Conservation (phyloP, 768 basidiomycete species). For the Agaricus subrufescens region DNA sequence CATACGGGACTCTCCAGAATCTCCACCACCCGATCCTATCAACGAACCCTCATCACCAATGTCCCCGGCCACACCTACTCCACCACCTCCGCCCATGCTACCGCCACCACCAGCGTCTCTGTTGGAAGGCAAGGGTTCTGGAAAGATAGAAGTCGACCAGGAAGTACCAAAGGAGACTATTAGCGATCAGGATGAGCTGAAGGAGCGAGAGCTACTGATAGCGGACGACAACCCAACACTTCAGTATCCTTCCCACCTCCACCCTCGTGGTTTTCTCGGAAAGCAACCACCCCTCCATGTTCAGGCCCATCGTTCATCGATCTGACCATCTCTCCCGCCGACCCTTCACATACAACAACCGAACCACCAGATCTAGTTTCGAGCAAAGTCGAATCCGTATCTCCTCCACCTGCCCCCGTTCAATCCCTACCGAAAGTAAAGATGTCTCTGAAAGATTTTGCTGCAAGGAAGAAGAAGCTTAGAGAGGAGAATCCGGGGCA, state of each 20-base stretch:
- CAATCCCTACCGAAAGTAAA: slow-evolving; percentile 41
- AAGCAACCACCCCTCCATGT: no score
- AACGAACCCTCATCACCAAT: slow-evolving; percentile 8
- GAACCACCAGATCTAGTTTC: no score
- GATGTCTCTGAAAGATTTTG: slow-evolving; percentile 57
- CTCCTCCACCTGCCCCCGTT: slow-evolving; percentile 6
- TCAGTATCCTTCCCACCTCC: background rate
- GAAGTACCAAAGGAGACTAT: no score
- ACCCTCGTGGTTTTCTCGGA: background rate
- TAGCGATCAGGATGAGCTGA: background rate
- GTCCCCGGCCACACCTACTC: background rate
- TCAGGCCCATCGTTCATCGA: no score
- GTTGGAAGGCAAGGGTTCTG: no score
- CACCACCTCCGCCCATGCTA: background rate
- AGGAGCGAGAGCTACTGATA: background rate
- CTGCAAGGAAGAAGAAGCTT: slow-evolving; percentile 48
- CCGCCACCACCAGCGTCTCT: background rate
- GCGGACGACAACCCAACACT: background rate
- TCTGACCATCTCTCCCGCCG: background rate
- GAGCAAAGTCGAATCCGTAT: background rate
- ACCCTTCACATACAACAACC: background rate
- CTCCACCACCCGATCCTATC: slow-evolving; percentile 4
- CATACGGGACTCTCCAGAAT: slow-evolving; percentile 11
- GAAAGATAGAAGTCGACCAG: no score
- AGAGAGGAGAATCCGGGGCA: slow-evolving; percentile 29